Percentiles rank a stretch among this genome's conserved stretches.
Evolutionary conservation across 78 protist genomes (phyloP).

Genomic region (Dictyostelium citrinum): DNA sequence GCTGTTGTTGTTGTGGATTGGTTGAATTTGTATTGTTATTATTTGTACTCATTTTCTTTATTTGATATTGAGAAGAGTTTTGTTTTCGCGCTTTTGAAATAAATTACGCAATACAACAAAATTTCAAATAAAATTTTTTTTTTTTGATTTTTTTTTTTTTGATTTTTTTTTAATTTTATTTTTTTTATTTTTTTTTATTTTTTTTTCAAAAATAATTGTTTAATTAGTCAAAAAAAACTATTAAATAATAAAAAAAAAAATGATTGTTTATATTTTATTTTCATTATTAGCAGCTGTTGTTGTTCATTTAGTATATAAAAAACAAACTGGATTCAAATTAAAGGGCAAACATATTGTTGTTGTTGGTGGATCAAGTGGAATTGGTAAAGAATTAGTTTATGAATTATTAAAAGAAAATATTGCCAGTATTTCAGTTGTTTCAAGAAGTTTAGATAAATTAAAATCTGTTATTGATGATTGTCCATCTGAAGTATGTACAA

Average conservation of each 20-base stretch:
- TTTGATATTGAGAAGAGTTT: background rate
- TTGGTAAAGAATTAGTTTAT: conserved; percentile 65
- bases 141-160: background rate
- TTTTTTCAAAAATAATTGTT: background rate
- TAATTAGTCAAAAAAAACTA: background rate
- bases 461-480: conserved; percentile 33
- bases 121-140: background rate
- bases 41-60: background rate
- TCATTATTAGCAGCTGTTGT: conserved; percentile 4
- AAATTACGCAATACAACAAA: background rate
- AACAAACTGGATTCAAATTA: background rate
- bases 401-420: background rate
- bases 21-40: background rate
- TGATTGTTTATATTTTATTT: background rate
- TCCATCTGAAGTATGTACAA: background rate
- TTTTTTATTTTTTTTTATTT: background rate
- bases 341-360: conserved; percentile 44
- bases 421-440: conserved; percentile 28
- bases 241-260: background rate
- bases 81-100: background rate
- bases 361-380: conserved; percentile 56
- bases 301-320: background rate
- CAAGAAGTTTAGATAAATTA: conserved; percentile 40
- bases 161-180: background rate
- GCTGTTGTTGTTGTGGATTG: background rate